These are phyloP conservation scores for Yamadazyma trypodendri DNA, from an alignment of 1,139 yeast genomes.

Conservation along the genomic window DNA sequence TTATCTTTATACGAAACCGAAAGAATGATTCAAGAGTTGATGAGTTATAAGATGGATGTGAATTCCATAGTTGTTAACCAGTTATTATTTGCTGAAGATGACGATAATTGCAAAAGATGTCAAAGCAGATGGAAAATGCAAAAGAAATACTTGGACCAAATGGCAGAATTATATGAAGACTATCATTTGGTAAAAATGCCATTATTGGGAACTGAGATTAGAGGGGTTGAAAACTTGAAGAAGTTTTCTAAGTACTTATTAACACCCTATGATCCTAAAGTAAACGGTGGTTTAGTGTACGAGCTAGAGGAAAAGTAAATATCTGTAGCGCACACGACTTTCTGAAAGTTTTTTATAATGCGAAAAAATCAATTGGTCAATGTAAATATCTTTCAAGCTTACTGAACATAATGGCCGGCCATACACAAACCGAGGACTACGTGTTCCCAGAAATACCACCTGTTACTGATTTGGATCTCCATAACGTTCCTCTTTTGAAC, in stretches of 20 bases:
- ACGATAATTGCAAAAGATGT: constrained; percentile 79
- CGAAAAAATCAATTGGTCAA: constrained; percentile 9
- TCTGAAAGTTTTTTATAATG: constrained; percentile 5
- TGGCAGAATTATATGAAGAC: constrained; percentile 90
- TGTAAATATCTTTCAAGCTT: background rate
- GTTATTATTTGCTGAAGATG: constrained; percentile 78
- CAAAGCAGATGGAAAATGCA: constrained; percentile 95
- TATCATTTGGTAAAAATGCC: constrained; percentile 96
- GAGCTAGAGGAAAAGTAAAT: constrained; percentile 57
- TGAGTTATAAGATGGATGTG: constrained; percentile 93
- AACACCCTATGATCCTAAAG: constrained; percentile 68
- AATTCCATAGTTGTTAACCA: constrained; percentile 95
- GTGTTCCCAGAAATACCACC: constrained; percentile 27
- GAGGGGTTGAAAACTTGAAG: constrained; percentile 84
- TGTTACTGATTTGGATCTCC: constrained; percentile 37
- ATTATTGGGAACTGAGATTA: constrained; percentile 85
- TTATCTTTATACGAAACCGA: constrained; percentile 94
- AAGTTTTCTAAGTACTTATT: constrained; percentile 70
- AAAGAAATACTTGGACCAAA: constrained; percentile 88
- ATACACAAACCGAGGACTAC: constrained; percentile 15
- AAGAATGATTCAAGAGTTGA: constrained; percentile 93
- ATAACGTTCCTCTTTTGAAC: constrained; percentile 45
- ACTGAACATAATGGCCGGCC: constrained; percentile 10
- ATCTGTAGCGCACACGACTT: constrained; percentile 3
- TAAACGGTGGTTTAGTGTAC: constrained; percentile 58